A percentile compares a stretch with the other conserved stretches of the same genome.
These are phyloP conservation scores for Saturnispora kantuleensis DNA, from an alignment of 805 yeast species.

Conservation along the genomic window DNA sequence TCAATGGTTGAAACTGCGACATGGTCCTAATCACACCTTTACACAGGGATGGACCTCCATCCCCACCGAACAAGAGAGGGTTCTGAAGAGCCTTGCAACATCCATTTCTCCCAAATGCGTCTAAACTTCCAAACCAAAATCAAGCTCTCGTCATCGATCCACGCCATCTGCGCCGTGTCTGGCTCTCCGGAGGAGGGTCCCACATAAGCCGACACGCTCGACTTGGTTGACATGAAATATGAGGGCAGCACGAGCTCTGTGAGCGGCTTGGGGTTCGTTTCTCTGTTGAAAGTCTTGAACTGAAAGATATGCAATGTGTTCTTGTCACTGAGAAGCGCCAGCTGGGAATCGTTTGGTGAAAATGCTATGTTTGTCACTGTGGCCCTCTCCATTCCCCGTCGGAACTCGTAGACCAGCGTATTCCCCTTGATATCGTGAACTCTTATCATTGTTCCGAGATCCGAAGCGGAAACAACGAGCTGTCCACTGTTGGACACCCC, in stretches of 20 bases:
- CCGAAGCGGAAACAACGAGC: constrained; percentile 71
- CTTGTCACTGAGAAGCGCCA: constrained; percentile 85
- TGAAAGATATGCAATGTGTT: constrained; percentile 82
- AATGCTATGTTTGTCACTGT: constrained; percentile 73
- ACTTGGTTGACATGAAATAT: constrained; percentile 82
- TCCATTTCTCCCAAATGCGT: constrained; percentile 82
- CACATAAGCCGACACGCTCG: constrained; percentile 39
- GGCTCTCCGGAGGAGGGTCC: too few species aligned
- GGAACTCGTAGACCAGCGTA: constrained; percentile 66
- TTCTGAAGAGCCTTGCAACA: constrained; percentile 26
- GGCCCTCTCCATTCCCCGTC: constrained; percentile 87
- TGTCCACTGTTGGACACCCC: constrained; percentile 55
- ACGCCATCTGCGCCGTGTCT: constrained; percentile 47
- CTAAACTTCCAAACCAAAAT: constrained; percentile 65
- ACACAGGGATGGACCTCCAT: neutral
- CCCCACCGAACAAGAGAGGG: neutral
- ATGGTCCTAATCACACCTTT: too few species aligned
- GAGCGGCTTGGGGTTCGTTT: neutral
- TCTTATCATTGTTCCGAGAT: constrained; percentile 71
- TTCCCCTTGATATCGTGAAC: constrained; percentile 63
- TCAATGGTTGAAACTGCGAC: too few species aligned
- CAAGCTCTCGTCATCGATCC: constrained; percentile 68
- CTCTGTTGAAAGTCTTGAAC: constrained; percentile 12
- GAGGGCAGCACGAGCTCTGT: constrained; percentile 23
- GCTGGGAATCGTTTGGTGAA: constrained; percentile 60